A percentile compares a stretch with the other conserved stretches of the same genome.
Conservation (phyloP, 2,329 filamentous ascomycete genomes). For the Penicillium thymicola region DNA sequence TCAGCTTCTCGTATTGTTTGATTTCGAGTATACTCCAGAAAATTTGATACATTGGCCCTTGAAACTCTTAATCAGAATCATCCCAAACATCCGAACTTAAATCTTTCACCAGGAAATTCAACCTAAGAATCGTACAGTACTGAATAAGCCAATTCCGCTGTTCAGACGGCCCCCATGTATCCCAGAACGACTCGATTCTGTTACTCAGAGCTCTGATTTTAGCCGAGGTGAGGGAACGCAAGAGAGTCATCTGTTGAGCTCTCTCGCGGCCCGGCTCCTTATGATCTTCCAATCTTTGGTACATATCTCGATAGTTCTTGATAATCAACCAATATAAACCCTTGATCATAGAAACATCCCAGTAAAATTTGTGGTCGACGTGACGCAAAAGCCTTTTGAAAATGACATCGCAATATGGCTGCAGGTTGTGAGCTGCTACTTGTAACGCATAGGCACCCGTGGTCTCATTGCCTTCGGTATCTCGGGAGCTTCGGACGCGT, state of each 20-base stretch:
- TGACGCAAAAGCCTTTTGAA: background rate
- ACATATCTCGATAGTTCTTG: background rate
- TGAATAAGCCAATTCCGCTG: background rate
- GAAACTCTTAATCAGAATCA: background rate
- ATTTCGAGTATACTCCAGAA: background rate
- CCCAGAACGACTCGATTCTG: background rate
- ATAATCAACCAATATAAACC: constrained; percentile 1
- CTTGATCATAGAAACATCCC: background rate
- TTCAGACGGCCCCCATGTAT: background rate
- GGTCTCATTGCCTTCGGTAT: background rate
- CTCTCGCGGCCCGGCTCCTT: background rate
- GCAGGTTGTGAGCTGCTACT: background rate
- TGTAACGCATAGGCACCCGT: background rate
- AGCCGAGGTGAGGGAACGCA: background rate
- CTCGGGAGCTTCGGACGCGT: background rate
- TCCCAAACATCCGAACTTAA: no score
- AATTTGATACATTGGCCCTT: background rate
- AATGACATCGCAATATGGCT: background rate
- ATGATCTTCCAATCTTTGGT: background rate
- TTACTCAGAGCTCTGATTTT: background rate
- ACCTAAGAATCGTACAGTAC: background rate
- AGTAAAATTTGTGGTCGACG: background rate
- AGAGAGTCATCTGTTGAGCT: background rate
- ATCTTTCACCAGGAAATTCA: background rate
- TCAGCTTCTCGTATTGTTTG: background rate